Percentiles rank a stretch among this genome's conserved stretches.
phyloP scores from a whole-genome alignment of 2,329 filamentous ascomycete genomes.

The Calonectria hongkongensis region DNA sequence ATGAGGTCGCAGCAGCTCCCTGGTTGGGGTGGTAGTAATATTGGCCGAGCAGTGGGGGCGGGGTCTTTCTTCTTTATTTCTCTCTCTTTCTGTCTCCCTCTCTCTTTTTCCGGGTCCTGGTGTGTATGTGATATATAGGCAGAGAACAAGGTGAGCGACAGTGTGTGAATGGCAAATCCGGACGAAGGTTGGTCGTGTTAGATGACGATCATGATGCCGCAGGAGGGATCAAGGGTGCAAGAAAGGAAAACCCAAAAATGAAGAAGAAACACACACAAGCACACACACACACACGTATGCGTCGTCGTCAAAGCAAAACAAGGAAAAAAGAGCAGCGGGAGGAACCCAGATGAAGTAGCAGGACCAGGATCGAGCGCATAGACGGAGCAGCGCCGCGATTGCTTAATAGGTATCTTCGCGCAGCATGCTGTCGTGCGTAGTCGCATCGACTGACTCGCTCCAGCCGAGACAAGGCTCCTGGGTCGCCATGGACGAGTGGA shows the following conservation, averaged over 20 bases:
- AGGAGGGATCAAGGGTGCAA: conserved; percentile 12
- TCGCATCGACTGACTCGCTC: conserved; percentile 50
- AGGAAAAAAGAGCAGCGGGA: background rate
- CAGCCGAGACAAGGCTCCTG: conserved; percentile 30
- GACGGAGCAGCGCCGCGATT: conserved; percentile 49
- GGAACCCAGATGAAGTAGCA: conserved; percentile 21
- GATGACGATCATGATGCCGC: conserved; percentile 36
- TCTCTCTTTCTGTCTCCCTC: background rate
- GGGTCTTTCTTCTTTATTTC: background rate
- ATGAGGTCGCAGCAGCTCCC: conserved; percentile 4
- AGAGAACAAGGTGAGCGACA: conserved; percentile 6
- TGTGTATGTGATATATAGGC: background rate
- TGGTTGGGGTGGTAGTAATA: background rate
- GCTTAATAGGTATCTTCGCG: conserved; percentile 49
- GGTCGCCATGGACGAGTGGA: conserved; percentile 46
- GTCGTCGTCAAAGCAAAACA: conserved; percentile 14
- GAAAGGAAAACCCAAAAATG: conserved; percentile 7
- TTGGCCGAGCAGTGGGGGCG: conserved; percentile 17
- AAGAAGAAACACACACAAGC: conserved; percentile 3
- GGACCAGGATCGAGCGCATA: conserved; percentile 29
- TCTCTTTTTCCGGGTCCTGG: background rate
- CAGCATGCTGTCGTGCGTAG: conserved; percentile 19
- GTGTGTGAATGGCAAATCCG: conserved; percentile 9
- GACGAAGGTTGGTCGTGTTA: conserved; percentile 1
- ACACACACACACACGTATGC: conserved; percentile 19